Evolutionary conservation across 345 rosid species (phyloP).

Genomic region (Arabidopsis suecica): DNA sequence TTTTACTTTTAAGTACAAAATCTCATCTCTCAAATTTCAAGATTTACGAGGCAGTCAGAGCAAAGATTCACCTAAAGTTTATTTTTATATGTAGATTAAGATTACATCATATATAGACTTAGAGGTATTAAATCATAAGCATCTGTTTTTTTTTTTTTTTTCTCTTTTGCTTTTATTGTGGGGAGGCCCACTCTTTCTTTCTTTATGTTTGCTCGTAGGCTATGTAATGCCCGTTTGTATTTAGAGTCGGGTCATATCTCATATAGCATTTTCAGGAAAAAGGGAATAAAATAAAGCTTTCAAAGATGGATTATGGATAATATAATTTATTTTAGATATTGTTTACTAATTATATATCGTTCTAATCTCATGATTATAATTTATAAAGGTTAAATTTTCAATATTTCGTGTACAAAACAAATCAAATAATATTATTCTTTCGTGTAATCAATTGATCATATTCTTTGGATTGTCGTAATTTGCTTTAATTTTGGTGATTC

Average conservation of each 20-base stretch:
- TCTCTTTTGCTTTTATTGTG: constrained; percentile 39
- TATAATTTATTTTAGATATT: constrained; percentile 10
- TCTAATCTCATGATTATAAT: neutral
- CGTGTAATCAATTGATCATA: too few species aligned
- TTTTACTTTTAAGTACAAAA: constrained; percentile 41
- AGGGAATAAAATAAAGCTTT: neutral
- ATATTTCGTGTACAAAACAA: too few species aligned
- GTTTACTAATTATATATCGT: constrained; percentile 7
- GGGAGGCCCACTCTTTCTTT: constrained; percentile 33
- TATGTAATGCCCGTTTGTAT: constrained; percentile 43
- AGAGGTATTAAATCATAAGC: constrained; percentile 25
- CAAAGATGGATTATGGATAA: neutral
- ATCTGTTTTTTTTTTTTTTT: neutral
- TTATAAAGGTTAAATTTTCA: neutral
- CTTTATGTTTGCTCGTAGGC: constrained; percentile 41
- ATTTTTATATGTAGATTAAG: neutral
- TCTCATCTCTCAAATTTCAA: constrained; percentile 30
- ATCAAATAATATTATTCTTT: too few species aligned
- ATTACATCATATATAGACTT: constrained; percentile 1
- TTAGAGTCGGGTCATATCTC: constrained; percentile 40
- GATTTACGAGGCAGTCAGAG: constrained; percentile 42
- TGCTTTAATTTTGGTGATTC: too few species aligned
- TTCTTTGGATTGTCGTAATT: too few species aligned
- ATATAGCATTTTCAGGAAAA: constrained; percentile 38
- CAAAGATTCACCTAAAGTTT: constrained; percentile 29